Evolutionary conservation across 495 filamentous ascomycete genomes (phyloP), one percentile per base, ranked within the genome.

Genomic region (Podospora sp.): DNA sequence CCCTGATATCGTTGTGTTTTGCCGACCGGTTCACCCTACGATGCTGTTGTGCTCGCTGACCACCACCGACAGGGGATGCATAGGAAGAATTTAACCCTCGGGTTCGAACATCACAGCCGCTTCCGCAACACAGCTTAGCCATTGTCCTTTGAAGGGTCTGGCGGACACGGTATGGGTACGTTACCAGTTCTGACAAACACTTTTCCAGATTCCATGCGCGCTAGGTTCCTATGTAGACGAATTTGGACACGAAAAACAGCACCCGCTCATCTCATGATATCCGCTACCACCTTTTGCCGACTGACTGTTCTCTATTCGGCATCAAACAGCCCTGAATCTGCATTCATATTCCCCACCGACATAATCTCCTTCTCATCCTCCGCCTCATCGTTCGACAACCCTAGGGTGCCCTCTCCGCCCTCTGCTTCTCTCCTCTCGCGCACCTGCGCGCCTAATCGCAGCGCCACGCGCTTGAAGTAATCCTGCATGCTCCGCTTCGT

Each of bases 321-420:
- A 21, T 69, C 81, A 79, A 92, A 91, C 36, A 83, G 76, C 27
- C 83, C 85, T 56, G 86, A 85, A 49, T 90, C 94, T 52, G 94
- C 78, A 76, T 97, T 94, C 35, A 96, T 90, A 82, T 89, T 93
- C 6, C 96, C 95, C 60, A 99, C 90, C 71, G 92, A 93, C 95
- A 92, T 95, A 70, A 99, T 84, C 84, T 99, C 95, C 82, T 87
- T 91, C 80, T 96, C 89, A 81, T 99, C 95, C 75, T 99, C 95
- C 14, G 85, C 78, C 76, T 98, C 96, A 76, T 98, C 95, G 75
- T 90, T 92, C 16, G 87, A 87, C 70, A 97, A 76, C 1, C 92
- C 93, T 51, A 97, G 74, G 12, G 94, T 92, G 16, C 94, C 94
- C 62, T 89, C 85, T 6, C 94, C 95, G 59, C 93, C 93, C 75